phyloP scores from a whole-genome alignment of 2,329 filamentous ascomycete species.

The Cladosporium sp. region DNA sequence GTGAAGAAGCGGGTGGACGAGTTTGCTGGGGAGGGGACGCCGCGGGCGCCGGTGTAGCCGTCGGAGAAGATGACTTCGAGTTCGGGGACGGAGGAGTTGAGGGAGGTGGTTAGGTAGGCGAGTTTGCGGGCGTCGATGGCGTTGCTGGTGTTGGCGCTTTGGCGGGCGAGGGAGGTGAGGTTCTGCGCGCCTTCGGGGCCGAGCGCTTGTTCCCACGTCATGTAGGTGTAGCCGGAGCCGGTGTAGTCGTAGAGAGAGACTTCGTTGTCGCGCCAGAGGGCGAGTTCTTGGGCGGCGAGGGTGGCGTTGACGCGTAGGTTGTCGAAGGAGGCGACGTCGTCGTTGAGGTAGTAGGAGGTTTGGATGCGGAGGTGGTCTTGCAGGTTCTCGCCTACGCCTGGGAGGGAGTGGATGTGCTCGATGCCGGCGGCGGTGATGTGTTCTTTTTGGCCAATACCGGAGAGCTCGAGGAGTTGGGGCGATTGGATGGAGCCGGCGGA shows the following conservation, averaged over 20 bases:
- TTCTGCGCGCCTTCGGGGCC: slow-evolving; percentile 27
- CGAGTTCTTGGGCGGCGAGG: slow-evolving; percentile 37
- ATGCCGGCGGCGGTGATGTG: slow-evolving; percentile 18
- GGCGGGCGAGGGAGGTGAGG: slow-evolving; percentile 25
- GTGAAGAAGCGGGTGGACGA: slow-evolving; percentile 47
- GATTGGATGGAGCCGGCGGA: slow-evolving; percentile 26
- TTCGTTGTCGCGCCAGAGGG: slow-evolving; percentile 32
- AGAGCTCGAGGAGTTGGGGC: slow-evolving; percentile 28
- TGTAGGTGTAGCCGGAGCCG: slow-evolving; percentile 38
- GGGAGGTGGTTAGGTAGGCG: slow-evolving; percentile 33
- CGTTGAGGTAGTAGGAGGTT: slow-evolving; percentile 27
- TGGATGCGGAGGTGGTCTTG: slow-evolving; percentile 29
- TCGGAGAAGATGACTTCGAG: slow-evolving; percentile 45
- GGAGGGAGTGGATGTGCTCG: slow-evolving; percentile 16
- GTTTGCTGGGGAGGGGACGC: slow-evolving; percentile 29
- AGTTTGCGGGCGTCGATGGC: slow-evolving; percentile 38
- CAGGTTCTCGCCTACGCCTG: slow-evolving; percentile 19
- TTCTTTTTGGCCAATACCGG: slow-evolving; percentile 17
- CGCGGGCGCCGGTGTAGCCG: slow-evolving; percentile 42
- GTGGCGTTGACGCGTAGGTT: slow-evolving; percentile 30
- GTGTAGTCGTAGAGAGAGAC: slow-evolving; percentile 39
- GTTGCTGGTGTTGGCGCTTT: slow-evolving; percentile 11
- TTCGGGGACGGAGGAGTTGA: slow-evolving; percentile 33
- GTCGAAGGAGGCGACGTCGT: slow-evolving; percentile 32
- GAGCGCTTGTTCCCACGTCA: slow-evolving; percentile 40